These are phyloP conservation scores for Acorus gramineus DNA, from an alignment of 106 monocot species.

Conservation along the genomic window DNA sequence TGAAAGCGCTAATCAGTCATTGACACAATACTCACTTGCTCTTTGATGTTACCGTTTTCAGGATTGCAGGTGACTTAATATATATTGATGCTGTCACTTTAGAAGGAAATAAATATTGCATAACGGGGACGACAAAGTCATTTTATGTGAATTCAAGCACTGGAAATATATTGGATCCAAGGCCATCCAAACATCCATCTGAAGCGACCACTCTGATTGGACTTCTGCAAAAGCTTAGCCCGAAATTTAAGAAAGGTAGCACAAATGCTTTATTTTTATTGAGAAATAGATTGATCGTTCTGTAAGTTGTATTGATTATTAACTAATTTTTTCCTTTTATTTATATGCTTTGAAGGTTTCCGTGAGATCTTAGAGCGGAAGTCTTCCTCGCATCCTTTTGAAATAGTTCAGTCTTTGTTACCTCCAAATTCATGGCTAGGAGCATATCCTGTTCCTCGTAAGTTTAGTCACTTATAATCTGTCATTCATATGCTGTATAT, in stretches of 20 bases:
- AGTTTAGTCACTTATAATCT: background rate
- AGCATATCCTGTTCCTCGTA: slow-evolving; percentile 74
- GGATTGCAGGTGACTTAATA: slow-evolving; percentile 85
- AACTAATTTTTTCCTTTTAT: background rate
- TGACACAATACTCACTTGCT: background rate
- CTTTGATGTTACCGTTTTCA: slow-evolving; percentile 20
- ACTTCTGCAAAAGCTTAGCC: slow-evolving; percentile 83
- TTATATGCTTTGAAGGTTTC: slow-evolving; percentile 47
- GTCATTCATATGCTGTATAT: background rate
- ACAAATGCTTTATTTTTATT: background rate
- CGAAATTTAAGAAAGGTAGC: slow-evolving; percentile 93
- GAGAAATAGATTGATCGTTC: too few species aligned
- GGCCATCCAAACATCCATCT: slow-evolving; percentile 44
- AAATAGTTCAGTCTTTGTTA: slow-evolving; percentile 83
- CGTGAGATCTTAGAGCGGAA: slow-evolving; percentile 83
- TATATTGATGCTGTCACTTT: slow-evolving; percentile 83
- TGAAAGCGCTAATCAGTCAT: too few species aligned
- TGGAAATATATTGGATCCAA: slow-evolving; percentile 57
- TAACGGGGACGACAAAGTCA: slow-evolving; percentile 79
- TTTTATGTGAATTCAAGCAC: slow-evolving; percentile 88
- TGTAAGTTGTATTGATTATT: background rate
- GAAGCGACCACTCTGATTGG: slow-evolving; percentile 77
- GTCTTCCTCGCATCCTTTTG: slow-evolving; percentile 85
- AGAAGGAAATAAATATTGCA: slow-evolving; percentile 82
- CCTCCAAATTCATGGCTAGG: slow-evolving; percentile 83